Conservation (phyloP, 306 rosid species). For the Pachyrhizus erosus region DNA sequence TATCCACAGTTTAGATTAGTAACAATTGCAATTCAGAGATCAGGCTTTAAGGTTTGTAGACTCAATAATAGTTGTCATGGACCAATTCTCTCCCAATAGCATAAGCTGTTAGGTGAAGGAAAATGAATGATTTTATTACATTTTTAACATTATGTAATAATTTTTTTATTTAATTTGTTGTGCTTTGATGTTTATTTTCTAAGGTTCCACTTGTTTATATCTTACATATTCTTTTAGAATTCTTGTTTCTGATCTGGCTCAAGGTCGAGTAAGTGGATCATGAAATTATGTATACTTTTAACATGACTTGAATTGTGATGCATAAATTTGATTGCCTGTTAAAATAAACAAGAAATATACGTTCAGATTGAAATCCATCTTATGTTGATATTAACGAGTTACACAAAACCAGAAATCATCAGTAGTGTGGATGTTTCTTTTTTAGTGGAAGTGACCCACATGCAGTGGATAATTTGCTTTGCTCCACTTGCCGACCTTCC, state of each 20-base stretch:
- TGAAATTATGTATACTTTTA: constrained; percentile 3
- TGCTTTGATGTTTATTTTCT: background rate
- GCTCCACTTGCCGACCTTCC: background rate
- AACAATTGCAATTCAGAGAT: constrained; percentile 75
- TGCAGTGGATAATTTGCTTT: background rate
- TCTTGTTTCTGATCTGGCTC: constrained; percentile 9
- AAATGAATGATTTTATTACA: constrained; percentile 29
- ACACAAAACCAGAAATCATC: background rate
- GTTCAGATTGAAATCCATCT: constrained; percentile 4
- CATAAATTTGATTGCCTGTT: background rate
- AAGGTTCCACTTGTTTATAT: background rate
- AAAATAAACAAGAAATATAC: constrained; percentile 4
- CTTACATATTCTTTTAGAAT: constrained; percentile 11
- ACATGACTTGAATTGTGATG: background rate
- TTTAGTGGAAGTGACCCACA: background rate
- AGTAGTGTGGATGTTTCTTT: constrained; percentile 19
- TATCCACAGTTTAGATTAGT: constrained; percentile 82
- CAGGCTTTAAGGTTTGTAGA: constrained; percentile 90
- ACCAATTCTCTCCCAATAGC: background rate
- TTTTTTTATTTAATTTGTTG: background rate
- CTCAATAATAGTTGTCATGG: background rate
- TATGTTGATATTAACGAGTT: constrained; percentile 4
- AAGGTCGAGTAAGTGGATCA: background rate
- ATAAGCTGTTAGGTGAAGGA: background rate
- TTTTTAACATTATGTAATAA: constrained; percentile 8